These are phyloP conservation scores for Sarcodon sp. DNA, from an alignment of 768 basidiomycete species.

Conservation along the genomic window DNA sequence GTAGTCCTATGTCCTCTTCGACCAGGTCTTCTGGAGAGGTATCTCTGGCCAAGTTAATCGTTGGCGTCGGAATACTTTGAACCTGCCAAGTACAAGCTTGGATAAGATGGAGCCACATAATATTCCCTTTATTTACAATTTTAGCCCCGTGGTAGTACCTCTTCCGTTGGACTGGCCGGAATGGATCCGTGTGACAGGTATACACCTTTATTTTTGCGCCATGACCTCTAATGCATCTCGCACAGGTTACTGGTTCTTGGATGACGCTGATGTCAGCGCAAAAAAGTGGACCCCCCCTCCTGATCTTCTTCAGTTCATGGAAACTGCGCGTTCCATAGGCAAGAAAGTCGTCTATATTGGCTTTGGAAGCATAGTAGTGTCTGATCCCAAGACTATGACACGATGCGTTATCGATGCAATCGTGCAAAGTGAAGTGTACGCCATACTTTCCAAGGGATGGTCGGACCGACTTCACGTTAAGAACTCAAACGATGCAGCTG, in stretches of 20 bases:
- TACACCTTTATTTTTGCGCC: conserved; percentile 1
- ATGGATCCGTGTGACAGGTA: conserved; percentile 91
- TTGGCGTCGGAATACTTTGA: conserved; percentile 73
- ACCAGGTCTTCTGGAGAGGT: conserved; percentile 95
- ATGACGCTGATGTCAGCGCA: conserved; percentile 80
- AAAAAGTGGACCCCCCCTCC: conserved; percentile 85
- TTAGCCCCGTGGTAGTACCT: conserved; percentile 83
- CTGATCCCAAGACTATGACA: conserved; percentile 90
- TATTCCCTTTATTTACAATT: conserved; percentile 96
- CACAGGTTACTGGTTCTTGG: conserved; percentile 92
- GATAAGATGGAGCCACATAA: conserved; percentile 98
- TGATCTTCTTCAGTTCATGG: conserved; percentile 73
- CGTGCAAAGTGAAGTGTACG: conserved; percentile 72
- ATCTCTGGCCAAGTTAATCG: conserved; percentile 91
- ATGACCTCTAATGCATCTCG: background rate
- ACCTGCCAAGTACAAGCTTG: conserved; percentile 68
- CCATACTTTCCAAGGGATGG: conserved; percentile 97
- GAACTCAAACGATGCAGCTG: conserved; percentile 36
- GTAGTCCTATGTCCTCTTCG: conserved; percentile 92
- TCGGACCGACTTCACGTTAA: conserved; percentile 75
- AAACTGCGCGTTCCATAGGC: conserved; percentile 52
- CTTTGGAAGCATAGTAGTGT: conserved; percentile 94
- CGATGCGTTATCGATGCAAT: conserved; percentile 85
- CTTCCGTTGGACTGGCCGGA: conserved; percentile 98
- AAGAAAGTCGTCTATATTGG: conserved; percentile 97